Conservation (phyloP, 345 rosid genomes). For the Aquilaria yunnanensis region DNA sequence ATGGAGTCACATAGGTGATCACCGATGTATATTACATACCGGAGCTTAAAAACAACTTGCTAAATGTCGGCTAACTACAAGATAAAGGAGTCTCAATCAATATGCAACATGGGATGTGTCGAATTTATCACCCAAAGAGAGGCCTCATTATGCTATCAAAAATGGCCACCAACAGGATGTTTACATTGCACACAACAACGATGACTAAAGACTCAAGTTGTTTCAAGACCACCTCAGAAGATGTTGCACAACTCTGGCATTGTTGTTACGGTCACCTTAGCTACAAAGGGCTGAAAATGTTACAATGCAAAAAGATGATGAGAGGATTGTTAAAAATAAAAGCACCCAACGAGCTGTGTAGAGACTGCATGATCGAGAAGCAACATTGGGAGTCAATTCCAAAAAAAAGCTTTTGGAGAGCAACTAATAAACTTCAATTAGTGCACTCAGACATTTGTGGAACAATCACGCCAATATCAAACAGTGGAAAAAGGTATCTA, state of each 20-base stretch:
- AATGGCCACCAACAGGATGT: not conserved
- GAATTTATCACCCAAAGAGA: not conserved
- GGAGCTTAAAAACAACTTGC: not conserved
- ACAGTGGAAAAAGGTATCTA: not conserved
- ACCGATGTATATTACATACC: not conserved
- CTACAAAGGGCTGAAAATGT: not conserved
- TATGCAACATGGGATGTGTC: not conserved
- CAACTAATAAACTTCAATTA: not conserved
- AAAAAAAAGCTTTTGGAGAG: not conserved
- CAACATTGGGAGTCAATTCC: not conserved
- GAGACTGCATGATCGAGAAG: not conserved
- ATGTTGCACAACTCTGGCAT: not conserved
- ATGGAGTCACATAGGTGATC: not conserved
- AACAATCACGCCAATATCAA: not conserved
- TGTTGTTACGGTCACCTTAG: not conserved
- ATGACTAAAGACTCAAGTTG: not conserved
- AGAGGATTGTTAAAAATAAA: not conserved
- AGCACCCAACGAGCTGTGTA: not conserved
- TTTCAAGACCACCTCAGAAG: not conserved
- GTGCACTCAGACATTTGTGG: not conserved
- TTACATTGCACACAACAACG: not conserved
- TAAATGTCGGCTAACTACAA: not conserved
- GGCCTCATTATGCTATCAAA: too few relatives aligned
- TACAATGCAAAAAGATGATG: not conserved
- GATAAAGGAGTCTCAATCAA: not conserved